These are phyloP conservation scores for Backusella mclennaniae DNA, from an alignment of 192 early-diverging fungal species.

Conservation along the genomic window DNA sequence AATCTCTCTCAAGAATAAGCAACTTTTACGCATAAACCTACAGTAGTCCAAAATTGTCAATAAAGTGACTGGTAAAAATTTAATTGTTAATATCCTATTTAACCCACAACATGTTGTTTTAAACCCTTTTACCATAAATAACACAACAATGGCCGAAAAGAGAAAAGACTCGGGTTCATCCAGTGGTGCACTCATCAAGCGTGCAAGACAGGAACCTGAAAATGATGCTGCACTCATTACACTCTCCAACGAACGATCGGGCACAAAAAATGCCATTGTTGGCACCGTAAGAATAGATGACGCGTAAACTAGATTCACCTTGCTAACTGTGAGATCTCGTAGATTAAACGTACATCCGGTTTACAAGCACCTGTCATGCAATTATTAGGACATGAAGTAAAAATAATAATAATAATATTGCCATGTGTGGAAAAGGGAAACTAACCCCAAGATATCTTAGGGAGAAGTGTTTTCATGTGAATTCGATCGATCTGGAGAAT, in stretches of 20 bases:
- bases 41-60: too few species aligned
- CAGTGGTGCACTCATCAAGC: slow-evolving; percentile 19
- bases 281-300: slow-evolving; percentile 27
- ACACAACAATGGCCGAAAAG: slow-evolving; percentile 18
- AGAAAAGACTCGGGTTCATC: slow-evolving; percentile 21
- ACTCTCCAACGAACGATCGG: slow-evolving; percentile 27
- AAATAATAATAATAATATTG: too few species aligned
- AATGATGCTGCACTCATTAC: slow-evolving; percentile 15
- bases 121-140: not conserved
- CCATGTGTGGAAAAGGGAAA: too few species aligned
- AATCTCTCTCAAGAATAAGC: too few species aligned
- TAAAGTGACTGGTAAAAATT: too few species aligned
- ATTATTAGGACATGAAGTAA: slow-evolving; percentile 67
- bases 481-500: slow-evolving; percentile 84
- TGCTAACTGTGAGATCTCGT: not conserved
- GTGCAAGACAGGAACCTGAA: slow-evolving; percentile 14
- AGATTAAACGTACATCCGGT: slow-evolving; percentile 65
- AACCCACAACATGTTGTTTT: not conserved
- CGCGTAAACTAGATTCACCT: not conserved
- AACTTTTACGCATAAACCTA: too few species aligned
- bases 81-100: not conserved
- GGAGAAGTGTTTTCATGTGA: slow-evolving; percentile 81
- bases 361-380: slow-evolving; percentile 87
- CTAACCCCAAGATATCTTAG: slow-evolving; percentile 3
- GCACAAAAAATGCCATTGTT: slow-evolving; percentile 34